Conservation (phyloP, 2,329 filamentous ascomycete species). For the Hortaea sp. region DNA sequence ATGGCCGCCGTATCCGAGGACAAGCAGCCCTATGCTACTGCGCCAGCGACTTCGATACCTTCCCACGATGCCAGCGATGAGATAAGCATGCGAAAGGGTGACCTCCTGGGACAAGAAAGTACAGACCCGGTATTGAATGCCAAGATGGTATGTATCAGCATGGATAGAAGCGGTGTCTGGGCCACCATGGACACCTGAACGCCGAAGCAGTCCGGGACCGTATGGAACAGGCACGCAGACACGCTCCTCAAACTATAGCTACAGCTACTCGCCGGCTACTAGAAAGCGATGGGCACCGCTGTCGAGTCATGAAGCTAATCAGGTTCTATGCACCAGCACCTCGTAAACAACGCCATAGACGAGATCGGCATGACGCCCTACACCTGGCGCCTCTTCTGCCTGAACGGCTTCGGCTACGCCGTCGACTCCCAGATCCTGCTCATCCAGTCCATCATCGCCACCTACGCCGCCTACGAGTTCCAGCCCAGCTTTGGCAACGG, state of each 20-base stretch:
- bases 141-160: not conserved
- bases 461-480: slow-evolving; percentile 51
- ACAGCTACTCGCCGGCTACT: too few relatives aligned
- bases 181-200: too few relatives aligned
- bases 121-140: slow-evolving; percentile 49
- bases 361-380: slow-evolving; percentile 45
- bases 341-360: slow-evolving; percentile 56
- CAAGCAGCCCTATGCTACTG: too few relatives aligned
- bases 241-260: too few relatives aligned
- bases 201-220: too few relatives aligned
- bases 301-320: too few relatives aligned
- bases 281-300: too few relatives aligned
- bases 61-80: slow-evolving; percentile 6
- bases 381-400: slow-evolving; percentile 45
- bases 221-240: too few relatives aligned
- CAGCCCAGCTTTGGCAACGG: slow-evolving; percentile 41
- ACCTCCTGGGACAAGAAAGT: slow-evolving; percentile 48
- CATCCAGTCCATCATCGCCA: slow-evolving; percentile 54
- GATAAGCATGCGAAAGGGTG: slow-evolving; percentile 27
- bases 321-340: slow-evolving; percentile 24
- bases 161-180: too few relatives aligned
- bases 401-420: slow-evolving; percentile 54
- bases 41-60: too few relatives aligned
- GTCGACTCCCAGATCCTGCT: slow-evolving; percentile 48
- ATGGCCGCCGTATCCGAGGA: too few relatives aligned